phyloP scores from a whole-genome alignment of 176 grass and related monocot genomes.

The Hyparrhenia diplandra region DNA sequence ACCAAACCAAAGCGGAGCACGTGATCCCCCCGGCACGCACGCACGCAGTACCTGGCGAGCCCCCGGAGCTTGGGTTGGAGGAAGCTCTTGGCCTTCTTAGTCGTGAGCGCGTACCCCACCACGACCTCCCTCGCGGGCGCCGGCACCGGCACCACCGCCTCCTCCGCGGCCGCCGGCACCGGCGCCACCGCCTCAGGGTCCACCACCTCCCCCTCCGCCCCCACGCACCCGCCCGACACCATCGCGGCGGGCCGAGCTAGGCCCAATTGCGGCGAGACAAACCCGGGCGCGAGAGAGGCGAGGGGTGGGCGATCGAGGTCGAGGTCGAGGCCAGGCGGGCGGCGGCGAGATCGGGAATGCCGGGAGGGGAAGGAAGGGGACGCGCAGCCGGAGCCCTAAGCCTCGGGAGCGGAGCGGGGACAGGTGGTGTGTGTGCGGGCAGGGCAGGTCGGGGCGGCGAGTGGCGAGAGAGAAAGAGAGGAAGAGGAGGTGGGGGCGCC shows the following conservation, averaged over 20 bases:
- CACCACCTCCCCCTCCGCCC: constrained; percentile 19
- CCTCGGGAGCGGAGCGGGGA: constrained; percentile 13
- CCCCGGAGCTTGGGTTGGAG: constrained; percentile 75
- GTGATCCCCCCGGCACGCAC: not conserved
- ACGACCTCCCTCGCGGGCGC: constrained; percentile 48
- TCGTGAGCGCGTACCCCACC: constrained; percentile 74
- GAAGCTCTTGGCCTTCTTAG: constrained; percentile 88
- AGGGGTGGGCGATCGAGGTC: not conserved
- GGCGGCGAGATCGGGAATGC: constrained; percentile 49
- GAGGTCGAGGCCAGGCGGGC: not conserved
- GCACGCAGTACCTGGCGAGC: constrained; percentile 45
- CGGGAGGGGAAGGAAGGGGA: not conserved
- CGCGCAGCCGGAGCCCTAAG: constrained; percentile 25
- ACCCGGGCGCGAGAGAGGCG: not conserved
- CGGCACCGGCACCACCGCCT: not conserved
- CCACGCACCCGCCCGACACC: constrained; percentile 50
- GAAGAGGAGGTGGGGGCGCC: not conserved
- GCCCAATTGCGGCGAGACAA: not conserved
- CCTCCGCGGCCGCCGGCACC: not conserved
- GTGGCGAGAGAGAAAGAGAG: not conserved
- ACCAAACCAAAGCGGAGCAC: not conserved
- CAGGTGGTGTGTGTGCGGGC: constrained; percentile 26
- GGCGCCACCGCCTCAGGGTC: constrained; percentile 5
- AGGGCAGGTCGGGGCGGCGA: not conserved
- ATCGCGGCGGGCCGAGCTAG: constrained; percentile 16